These are phyloP conservation scores for Ascosphaera apis DNA, from an alignment of 2,329 filamentous ascomycete species.

Conservation along the genomic window DNA sequence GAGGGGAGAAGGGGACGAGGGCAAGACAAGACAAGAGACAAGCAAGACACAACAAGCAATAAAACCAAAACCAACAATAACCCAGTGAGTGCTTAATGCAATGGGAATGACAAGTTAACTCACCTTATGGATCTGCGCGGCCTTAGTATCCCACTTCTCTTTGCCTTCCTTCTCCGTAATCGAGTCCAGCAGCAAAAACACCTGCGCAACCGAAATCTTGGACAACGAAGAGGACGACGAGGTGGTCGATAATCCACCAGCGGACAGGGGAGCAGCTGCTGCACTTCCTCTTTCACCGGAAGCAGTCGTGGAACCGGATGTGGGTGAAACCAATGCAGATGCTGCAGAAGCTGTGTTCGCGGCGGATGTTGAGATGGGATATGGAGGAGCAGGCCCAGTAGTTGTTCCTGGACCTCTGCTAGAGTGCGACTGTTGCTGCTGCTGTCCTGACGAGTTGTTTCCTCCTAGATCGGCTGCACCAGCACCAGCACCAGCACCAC, in stretches of 20 bases:
- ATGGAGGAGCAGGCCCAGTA: no score
- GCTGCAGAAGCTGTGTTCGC: constrained; percentile 28
- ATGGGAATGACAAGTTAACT: constrained; percentile 11
- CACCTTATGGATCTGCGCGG: constrained; percentile 81
- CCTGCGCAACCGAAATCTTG: constrained; percentile 87
- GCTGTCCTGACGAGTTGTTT: no score
- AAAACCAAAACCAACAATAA: no score
- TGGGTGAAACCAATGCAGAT: constrained; percentile 28
- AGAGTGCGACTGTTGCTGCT: no score
- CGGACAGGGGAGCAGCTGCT: constrained; percentile 36
- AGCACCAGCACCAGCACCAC: no score
- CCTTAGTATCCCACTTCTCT: constrained; percentile 78
- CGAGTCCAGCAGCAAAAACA: constrained; percentile 80
- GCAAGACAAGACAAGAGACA: no score
- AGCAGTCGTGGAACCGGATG: constrained; percentile 29
- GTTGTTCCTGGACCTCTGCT: no score
- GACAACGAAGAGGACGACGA: constrained; percentile 54
- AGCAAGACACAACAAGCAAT: no score
- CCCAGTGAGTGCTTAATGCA: no score
- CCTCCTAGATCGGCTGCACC: no score
- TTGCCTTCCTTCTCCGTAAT: constrained; percentile 86
- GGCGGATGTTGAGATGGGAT: constrained; percentile 31
- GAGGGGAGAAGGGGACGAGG: no score
- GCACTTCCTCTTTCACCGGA: constrained; percentile 31
- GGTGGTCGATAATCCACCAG: no score